These are phyloP conservation scores for Diplodia intermedia DNA, from an alignment of 2,329 filamentous ascomycete genomes.

Conservation along the genomic window DNA sequence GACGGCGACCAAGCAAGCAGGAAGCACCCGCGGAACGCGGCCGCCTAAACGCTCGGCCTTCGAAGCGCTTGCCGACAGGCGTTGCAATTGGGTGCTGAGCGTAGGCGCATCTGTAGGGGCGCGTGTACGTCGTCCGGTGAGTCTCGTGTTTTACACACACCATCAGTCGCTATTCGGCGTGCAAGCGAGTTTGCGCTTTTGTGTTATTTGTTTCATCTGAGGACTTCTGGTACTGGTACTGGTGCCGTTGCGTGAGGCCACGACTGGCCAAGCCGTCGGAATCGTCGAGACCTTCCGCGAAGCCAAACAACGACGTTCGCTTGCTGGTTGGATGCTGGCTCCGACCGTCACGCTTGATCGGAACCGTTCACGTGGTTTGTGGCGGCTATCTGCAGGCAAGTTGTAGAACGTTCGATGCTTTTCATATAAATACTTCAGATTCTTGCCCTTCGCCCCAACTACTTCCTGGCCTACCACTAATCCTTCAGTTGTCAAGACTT, in stretches of 20 bases:
- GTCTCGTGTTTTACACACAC: neutral
- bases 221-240: too few relatives aligned
- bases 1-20: neutral
- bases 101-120: neutral
- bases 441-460: neutral
- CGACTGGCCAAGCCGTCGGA: too few relatives aligned
- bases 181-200: neutral
- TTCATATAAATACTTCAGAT: neutral
- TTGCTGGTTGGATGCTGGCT: neutral
- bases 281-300: neutral
- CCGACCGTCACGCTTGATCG: neutral
- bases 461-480: neutral
- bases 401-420: conserved; percentile 25
- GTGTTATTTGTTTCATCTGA: neutral
- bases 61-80: neutral
- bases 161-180: neutral
- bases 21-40: neutral
- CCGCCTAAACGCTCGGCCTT: neutral
- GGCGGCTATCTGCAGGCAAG: conserved; percentile 9
- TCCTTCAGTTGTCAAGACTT: neutral
- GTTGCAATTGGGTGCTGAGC: neutral
- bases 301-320: neutral
- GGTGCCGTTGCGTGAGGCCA: too few relatives aligned
- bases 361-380: neutral
- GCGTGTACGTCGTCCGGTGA: neutral